phyloP scores from a whole-genome alignment of 2,329 filamentous ascomycete genomes.

The Knoxdaviesia capensis region DNA sequence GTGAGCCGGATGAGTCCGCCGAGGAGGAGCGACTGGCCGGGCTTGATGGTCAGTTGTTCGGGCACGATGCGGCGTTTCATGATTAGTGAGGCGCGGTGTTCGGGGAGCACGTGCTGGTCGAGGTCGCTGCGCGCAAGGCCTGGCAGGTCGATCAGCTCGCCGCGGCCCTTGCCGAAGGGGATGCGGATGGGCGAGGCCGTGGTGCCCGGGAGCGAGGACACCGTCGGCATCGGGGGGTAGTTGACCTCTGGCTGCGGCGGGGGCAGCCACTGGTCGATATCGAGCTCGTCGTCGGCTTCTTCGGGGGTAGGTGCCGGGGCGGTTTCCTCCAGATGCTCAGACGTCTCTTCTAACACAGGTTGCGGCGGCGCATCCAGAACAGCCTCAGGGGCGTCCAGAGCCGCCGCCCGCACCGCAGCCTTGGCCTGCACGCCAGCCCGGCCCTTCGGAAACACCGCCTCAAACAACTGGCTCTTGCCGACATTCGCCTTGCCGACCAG shows the following conservation, averaged over 20 bases:
- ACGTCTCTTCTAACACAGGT: background rate
- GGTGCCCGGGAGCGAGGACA: slow-evolving; percentile 75
- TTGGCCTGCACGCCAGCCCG: background rate
- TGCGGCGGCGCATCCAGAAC: background rate
- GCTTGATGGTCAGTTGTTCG: slow-evolving; percentile 51
- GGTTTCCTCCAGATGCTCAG: background rate
- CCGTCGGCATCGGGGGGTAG: slow-evolving; percentile 69
- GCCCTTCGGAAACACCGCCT: slow-evolving; percentile 68
- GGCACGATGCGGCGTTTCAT: slow-evolving; percentile 63
- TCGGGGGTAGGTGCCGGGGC: slow-evolving; percentile 6
- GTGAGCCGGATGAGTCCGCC: slow-evolving; percentile 80
- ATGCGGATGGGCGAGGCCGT: slow-evolving; percentile 90
- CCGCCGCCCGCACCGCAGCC: background rate
- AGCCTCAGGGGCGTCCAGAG: background rate
- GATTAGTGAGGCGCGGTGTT: slow-evolving; percentile 46
- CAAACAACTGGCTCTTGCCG: slow-evolving; percentile 83
- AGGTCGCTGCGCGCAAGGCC: slow-evolving; percentile 60
- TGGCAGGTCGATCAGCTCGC: slow-evolving; percentile 84
- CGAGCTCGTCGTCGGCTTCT: slow-evolving; percentile 9
- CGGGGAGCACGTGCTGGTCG: slow-evolving; percentile 46
- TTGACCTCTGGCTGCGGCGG: slow-evolving; percentile 51
- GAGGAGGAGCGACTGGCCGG: slow-evolving; percentile 62
- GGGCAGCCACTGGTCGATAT: slow-evolving; percentile 45
- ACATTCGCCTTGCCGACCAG: slow-evolving; percentile 98
- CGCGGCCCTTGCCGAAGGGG: slow-evolving; percentile 67